Base-by-base conservation (phyloP, 305 asterid species). In the Fraxinus greggii region DNA sequence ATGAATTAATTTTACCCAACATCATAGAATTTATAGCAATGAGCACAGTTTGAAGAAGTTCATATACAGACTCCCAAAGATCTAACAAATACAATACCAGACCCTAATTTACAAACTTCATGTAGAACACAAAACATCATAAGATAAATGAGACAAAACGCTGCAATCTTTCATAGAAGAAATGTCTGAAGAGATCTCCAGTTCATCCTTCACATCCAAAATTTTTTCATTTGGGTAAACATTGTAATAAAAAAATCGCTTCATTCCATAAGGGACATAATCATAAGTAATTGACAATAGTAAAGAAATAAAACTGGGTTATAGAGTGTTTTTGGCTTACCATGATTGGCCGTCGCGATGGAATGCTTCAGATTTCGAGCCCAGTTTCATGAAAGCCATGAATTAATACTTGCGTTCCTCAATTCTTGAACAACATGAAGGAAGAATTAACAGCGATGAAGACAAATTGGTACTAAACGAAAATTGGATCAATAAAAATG, bases 281-380 rank as follows among this genome's bases (percentile, higher is more conserved):
- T 67, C 75, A 10, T 10, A 12, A 31, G 13, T 15, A 31, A 31
- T 28, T 31, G 40, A 70, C n/a, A 69, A 12, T 15, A 26, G 33
- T 69, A 29, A 29, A 8, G 21, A 69, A 69, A 69, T 29, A 10
- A 63, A 63, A 26, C 3, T 17, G 42, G 32, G 9, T 17, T 7
- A 32, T 74, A 33, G 38, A 24, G 51, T n/a, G 33, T 5, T 23
- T 10, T 61, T 33, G 45, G 29, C 40, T 59, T 85, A 94, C 98
- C 98, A 94, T 3, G 91, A 75, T 26, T 92, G 93, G 86, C 95
- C 97, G 70, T 94, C 93, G 67, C 89, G 92, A 29, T 91, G 91
- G 78, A 95, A 92, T 15, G 92, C 92, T 82, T 92, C 97, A 7
- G 98, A 91, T 88, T 95, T 95, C 5, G 98, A 91, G 80, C 98